Conservation (phyloP, 768 basidiomycete genomes). For the Austroboletus festivus region DNA sequence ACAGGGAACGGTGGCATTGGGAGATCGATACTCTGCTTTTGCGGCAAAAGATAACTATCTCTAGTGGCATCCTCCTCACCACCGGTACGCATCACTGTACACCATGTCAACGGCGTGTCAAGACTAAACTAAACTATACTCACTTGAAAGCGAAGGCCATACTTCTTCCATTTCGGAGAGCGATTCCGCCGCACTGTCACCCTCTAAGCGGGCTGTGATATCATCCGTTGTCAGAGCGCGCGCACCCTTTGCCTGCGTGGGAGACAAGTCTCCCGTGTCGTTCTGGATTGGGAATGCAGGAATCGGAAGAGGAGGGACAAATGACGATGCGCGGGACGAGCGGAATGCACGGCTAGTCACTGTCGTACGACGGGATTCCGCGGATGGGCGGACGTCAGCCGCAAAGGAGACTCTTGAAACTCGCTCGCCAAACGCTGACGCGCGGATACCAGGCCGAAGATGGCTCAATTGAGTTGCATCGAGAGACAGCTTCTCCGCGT, state of each 20-base stretch:
- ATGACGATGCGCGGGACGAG: slow-evolving; percentile 38
- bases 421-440: slow-evolving; percentile 48
- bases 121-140: slow-evolving; percentile 24
- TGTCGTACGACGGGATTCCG: slow-evolving; percentile 42
- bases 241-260: slow-evolving; percentile 43
- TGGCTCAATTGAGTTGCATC: slow-evolving; percentile 39
- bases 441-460: slow-evolving; percentile 54
- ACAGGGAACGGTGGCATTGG: slow-evolving; percentile 35
- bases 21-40: slow-evolving; percentile 21
- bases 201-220: slow-evolving; percentile 52
- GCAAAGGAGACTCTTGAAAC: slow-evolving; percentile 70
- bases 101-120: not conserved
- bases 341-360: slow-evolving; percentile 44
- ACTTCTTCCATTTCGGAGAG: slow-evolving; percentile 52
- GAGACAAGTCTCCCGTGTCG: slow-evolving; percentile 36
- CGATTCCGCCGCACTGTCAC: slow-evolving; percentile 27
- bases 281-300: slow-evolving; percentile 13
- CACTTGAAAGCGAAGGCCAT: slow-evolving; percentile 66
- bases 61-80: slow-evolving; percentile 15
- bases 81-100: slow-evolving; percentile 72
- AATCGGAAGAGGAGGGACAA: slow-evolving; percentile 41
- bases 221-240: slow-evolving; percentile 54
- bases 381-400: slow-evolving; percentile 48
- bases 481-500: slow-evolving; percentile 37
- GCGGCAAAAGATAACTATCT: slow-evolving; percentile 47